Evolutionary conservation across 805 yeast genomes (phyloP).

Genomic region (Nakazawaea laoshanensis): DNA sequence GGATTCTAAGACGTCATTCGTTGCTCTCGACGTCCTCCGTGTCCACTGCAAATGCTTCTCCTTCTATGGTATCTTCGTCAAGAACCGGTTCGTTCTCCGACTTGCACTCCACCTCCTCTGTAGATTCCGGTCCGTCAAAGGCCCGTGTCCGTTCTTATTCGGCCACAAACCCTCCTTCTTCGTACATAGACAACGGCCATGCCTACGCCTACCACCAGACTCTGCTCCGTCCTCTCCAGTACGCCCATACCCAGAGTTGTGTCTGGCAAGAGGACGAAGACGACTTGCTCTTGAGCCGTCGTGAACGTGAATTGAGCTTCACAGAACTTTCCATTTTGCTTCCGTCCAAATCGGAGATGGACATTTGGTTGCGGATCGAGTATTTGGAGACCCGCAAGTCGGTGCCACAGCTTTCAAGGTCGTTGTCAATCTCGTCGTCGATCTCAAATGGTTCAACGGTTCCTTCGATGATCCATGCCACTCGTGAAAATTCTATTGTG

Average conservation of each 20-base stretch:
- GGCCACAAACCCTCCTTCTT: background rate
- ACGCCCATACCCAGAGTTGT: background rate
- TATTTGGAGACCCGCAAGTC: slow-evolving; percentile 23
- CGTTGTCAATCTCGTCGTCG: slow-evolving; percentile 9
- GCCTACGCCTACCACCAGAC: background rate
- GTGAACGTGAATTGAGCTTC: slow-evolving; percentile 51
- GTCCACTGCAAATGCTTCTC: too few species aligned
- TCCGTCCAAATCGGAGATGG: slow-evolving; percentile 67
- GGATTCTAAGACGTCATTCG: slow-evolving; percentile 9
- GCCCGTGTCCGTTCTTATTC: slow-evolving; percentile 6
- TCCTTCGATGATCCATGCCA: background rate
- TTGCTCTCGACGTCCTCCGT: slow-evolving; percentile 7
- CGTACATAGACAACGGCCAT: background rate
- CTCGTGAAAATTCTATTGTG: slow-evolving; percentile 6
- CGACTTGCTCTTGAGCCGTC: slow-evolving; percentile 46
- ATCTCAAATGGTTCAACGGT: slow-evolving; percentile 4
- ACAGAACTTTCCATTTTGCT: slow-evolving; percentile 68
- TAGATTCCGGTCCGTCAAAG: too few species aligned
- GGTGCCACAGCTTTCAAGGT: slow-evolving; percentile 7
- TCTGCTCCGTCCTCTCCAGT: background rate
- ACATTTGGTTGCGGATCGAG: slow-evolving; percentile 57
- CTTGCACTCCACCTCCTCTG: slow-evolving; percentile 5
- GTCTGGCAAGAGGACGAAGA: slow-evolving; percentile 65
- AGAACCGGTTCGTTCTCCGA: slow-evolving; percentile 8
- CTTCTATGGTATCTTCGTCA: slow-evolving; percentile 22